A percentile compares a stretch with the other conserved stretches of the same genome.
Conservation (phyloP, 2,329 filamentous ascomycete species). For the Colletotrichum sublineola region DNA sequence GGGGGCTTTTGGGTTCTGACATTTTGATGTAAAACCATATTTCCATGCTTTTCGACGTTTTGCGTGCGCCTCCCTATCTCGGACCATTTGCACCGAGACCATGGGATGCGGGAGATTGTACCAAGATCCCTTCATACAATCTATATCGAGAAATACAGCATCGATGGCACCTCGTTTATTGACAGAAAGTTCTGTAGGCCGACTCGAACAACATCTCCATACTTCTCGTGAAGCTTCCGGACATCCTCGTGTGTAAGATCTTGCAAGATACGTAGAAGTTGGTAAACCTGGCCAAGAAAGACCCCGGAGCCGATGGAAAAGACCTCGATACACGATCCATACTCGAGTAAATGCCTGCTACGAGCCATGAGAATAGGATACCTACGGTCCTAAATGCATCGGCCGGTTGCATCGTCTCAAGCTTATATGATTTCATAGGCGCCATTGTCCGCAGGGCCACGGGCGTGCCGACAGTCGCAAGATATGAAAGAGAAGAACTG, state of each 20-base stretch:
- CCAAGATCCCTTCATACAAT: slow-evolving; percentile 51
- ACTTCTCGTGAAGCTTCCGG: slow-evolving; percentile 46
- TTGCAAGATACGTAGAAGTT: slow-evolving; percentile 44
- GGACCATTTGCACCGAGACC: slow-evolving; percentile 48
- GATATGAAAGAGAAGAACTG: background rate
- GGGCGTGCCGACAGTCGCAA: background rate
- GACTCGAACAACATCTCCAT: slow-evolving; percentile 50
- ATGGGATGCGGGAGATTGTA: slow-evolving; percentile 50
- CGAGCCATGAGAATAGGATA: background rate
- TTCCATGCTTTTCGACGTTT: slow-evolving; percentile 52
- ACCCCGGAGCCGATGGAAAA: slow-evolving; percentile 48
- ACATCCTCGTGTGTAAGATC: slow-evolving; percentile 46
- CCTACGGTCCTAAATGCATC: background rate
- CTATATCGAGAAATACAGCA: slow-evolving; percentile 46
- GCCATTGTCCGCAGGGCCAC: background rate
- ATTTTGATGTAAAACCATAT: slow-evolving; percentile 49
- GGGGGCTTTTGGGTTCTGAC: background rate
- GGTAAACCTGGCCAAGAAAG: slow-evolving; percentile 45
- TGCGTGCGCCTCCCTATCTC: slow-evolving; percentile 49
- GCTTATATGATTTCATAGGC: background rate
- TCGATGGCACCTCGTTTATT: slow-evolving; percentile 47
- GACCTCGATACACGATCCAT: slow-evolving; percentile 43
- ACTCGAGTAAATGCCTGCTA: slow-evolving; percentile 42
- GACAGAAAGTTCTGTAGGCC: slow-evolving; percentile 52
- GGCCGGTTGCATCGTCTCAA: background rate